Evolutionary conservation across 2,329 filamentous ascomycete genomes (phyloP).

Genomic region (Trichoderma sp.): DNA sequence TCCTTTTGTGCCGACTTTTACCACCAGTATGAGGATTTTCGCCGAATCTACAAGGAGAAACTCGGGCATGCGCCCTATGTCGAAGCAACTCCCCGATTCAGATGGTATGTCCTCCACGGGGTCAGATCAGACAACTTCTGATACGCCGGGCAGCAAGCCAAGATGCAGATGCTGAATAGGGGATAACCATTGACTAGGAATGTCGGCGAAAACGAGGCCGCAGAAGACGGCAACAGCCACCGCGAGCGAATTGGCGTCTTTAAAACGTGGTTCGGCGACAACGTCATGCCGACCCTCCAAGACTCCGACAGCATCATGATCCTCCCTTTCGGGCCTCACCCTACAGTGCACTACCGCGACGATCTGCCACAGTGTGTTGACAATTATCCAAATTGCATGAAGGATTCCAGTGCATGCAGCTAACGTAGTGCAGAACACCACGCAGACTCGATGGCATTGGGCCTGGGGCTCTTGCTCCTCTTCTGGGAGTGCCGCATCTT

Average conservation of each 20-base stretch:
- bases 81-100: slow-evolving; percentile 34
- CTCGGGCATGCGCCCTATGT: slow-evolving; percentile 33
- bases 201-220: slow-evolving; percentile 31
- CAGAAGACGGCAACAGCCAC: slow-evolving; percentile 31
- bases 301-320: slow-evolving; percentile 34
- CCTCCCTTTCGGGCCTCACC: slow-evolving; percentile 32
- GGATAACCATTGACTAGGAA: slow-evolving; percentile 28
- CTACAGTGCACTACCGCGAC: slow-evolving; percentile 33
- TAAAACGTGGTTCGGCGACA: slow-evolving; percentile 37
- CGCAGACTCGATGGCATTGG: slow-evolving; percentile 32
- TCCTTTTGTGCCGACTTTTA: slow-evolving; percentile 40
- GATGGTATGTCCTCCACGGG: slow-evolving; percentile 34
- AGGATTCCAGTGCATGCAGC: slow-evolving; percentile 19
- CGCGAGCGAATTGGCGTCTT: slow-evolving; percentile 34
- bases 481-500: slow-evolving; percentile 38
- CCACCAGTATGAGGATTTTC: slow-evolving; percentile 36
- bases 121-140: background rate
- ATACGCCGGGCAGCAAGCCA: background rate
- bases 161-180: slow-evolving; percentile 9
- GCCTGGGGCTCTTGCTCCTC: slow-evolving; percentile 33
- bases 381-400: slow-evolving; percentile 3
- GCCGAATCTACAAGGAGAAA: slow-evolving; percentile 30
- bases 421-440: slow-evolving; percentile 31
- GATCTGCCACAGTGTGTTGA: slow-evolving; percentile 33
- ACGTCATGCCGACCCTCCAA: slow-evolving; percentile 31